phyloP scores from a whole-genome alignment of 306 rosid genomes.

The Fagus sylvatica region DNA sequence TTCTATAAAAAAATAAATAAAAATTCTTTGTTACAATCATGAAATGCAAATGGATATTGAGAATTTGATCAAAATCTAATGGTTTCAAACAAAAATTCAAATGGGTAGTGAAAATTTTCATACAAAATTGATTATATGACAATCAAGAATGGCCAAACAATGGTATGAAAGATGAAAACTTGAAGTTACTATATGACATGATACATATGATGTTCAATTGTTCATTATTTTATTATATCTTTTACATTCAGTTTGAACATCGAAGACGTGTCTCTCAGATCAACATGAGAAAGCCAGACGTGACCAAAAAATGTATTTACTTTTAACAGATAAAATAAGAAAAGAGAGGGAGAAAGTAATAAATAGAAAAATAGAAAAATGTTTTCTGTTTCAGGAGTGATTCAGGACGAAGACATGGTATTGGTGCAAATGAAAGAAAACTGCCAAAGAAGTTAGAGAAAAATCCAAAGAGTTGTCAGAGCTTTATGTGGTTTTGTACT shows the following conservation, averaged over 20 bases:
- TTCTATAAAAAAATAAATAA: not conserved
- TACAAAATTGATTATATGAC: not conserved
- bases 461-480: not conserved
- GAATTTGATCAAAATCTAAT: not conserved
- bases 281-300: not conserved
- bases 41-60: not conserved
- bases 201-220: not conserved
- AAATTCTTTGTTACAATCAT: not conserved
- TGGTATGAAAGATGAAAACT: not conserved
- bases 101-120: not conserved
- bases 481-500: not conserved
- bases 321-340: not conserved
- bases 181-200: not conserved
- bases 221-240: not conserved
- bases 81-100: not conserved
- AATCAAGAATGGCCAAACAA: not conserved
- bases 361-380: not conserved
- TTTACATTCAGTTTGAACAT: not conserved
- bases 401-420: not conserved
- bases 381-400: not conserved
- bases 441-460: not conserved
- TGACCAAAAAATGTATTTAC: not conserved
- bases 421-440: not conserved
- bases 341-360: not conserved
- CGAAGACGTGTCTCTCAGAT: not conserved